Base-by-base conservation (phyloP, 768 basidiomycete genomes). In the Galerina sulciceps region DNA sequence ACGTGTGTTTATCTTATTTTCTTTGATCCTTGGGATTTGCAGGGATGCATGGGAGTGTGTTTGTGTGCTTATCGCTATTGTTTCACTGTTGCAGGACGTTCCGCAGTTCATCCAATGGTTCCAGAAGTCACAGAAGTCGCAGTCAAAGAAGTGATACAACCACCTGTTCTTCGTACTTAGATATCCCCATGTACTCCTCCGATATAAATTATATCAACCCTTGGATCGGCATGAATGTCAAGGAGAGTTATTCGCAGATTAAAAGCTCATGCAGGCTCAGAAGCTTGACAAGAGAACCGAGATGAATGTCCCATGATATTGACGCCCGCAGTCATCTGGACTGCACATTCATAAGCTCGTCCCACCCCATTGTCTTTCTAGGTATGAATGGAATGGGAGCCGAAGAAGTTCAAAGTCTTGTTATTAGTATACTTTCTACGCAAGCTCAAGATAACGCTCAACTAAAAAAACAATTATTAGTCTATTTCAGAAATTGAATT, bases 371-470 rank as follows among this genome's bases (percentile, higher is more conserved):
- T n/a, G n/a, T 34, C 1, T n/a, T 2, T n/a, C 26, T 6, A 6
- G 46, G 6, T 37, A 15, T 10, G 17, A 9, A 13, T 17, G 17
- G 8, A 18, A 13, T 36, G 6, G 22, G 35, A 36, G 36, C 37
- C 26, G n/a, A 20, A 51, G 3, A 23, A 51, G 20, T 20, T n/a
- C 5, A 18, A n/a, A 13, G 6, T 40, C 40, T 23, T 9, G 40
- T 4, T 14, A 22, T 8, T 40, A 26, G 9, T 22, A 40, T 18
- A 23, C 18, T 50, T 15, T 67, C 67, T 59, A 94, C 42, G 86
- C 91, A 46, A 94, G 81, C 65, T 94, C 92, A n/a, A 94, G 79
- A 69, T 94, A 94, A 57, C 92, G 84, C 66, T 93, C 91, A 64
- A 93, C 91, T 93, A 55, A 8, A 61, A 57, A 46, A 60, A n/a